Evolutionary conservation across 768 basidiomycete species (phyloP), one percentile per base, ranked within the genome.

Genomic region (Hericium alpestre): DNA sequence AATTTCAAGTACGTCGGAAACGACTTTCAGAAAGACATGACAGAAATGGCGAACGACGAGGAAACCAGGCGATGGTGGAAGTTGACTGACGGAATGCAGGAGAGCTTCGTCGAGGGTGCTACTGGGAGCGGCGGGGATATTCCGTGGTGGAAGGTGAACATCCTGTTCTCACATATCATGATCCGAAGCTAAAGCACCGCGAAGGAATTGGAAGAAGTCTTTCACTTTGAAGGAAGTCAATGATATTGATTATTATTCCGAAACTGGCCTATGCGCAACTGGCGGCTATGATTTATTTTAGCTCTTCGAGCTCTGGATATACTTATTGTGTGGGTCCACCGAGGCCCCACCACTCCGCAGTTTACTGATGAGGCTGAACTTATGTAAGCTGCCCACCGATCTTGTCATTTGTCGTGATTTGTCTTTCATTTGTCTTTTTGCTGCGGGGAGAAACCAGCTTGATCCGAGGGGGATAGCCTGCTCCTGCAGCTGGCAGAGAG

Each of bases 11-110:
- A 90, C 63, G 80, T 74, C 0, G 89, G 87, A 0, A 58, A 70
- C 3, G 79, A 90, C 61, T 88, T 79, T 40, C 80, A 77, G 43
- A 71, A 60, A 13, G 88, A 90, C 63, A 89, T 90, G 86, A 73
- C 71, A 38, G 73, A 65, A 20, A 75, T 88, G 27, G 82, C 76
- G 3, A 78, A 79, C 16, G 84, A 87, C 65, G 73, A 79, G 15
- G 81, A 84, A 65, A 90, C 87, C n/a, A 77, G 76, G 66, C 67
- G 77, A 58, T 90, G 88, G 88, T 90, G 89, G 88, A 71, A 74
- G 62, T 66, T 88, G 47, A 90, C 86, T 0, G 88, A 89, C 66
- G 72, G 64, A 4, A 87, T 90, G 87, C 89, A 91, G 69, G 80
- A 84, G 68, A 86, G 82, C 64, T 80, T 90, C 46, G 74, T 82